Conservation (phyloP, 352 stramenopile species). For the Phytophthora fragariae region DNA sequence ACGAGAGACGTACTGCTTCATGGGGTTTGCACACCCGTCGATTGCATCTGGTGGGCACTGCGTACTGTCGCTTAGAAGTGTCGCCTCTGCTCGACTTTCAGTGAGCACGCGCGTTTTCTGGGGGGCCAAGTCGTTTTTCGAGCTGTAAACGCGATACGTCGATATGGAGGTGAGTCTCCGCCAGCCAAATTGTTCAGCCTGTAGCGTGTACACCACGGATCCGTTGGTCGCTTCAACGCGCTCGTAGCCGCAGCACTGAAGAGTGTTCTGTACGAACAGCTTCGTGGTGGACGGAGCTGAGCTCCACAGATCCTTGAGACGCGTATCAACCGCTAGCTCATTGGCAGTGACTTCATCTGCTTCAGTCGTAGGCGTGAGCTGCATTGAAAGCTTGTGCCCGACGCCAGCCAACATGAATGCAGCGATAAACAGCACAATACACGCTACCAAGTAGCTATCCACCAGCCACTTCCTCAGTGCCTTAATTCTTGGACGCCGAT, state of each 20-base stretch:
- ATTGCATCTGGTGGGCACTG: constrained; percentile 19
- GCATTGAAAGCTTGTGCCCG: constrained; percentile 45
- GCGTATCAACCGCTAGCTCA: constrained; percentile 18
- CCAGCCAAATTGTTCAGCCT: constrained; percentile 44
- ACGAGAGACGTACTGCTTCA: constrained; percentile 45
- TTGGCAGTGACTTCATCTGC: background rate
- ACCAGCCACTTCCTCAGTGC: constrained; percentile 32
- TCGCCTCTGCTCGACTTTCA: constrained; percentile 22
- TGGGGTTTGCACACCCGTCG: constrained; percentile 37
- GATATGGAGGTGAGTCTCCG: constrained; percentile 30
- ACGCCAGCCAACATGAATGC: constrained; percentile 50
- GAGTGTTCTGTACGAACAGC: constrained; percentile 57
- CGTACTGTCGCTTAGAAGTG: background rate
- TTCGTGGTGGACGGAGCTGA: constrained; percentile 43
- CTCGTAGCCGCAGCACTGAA: constrained; percentile 59
- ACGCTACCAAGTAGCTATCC: constrained; percentile 38
- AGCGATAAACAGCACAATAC: constrained; percentile 50
- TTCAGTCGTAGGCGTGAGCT: constrained; percentile 6
- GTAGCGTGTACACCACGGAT: constrained; percentile 43
- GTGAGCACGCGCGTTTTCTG: constrained; percentile 21
- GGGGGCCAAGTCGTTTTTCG: background rate
- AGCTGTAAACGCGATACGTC: constrained; percentile 31
- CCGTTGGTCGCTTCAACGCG: constrained; percentile 39
- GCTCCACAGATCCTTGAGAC: constrained; percentile 42
- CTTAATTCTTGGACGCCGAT: constrained; percentile 5